Conservation (phyloP, 78 protist genomes). For the Protostelium mycophagum region DNA sequence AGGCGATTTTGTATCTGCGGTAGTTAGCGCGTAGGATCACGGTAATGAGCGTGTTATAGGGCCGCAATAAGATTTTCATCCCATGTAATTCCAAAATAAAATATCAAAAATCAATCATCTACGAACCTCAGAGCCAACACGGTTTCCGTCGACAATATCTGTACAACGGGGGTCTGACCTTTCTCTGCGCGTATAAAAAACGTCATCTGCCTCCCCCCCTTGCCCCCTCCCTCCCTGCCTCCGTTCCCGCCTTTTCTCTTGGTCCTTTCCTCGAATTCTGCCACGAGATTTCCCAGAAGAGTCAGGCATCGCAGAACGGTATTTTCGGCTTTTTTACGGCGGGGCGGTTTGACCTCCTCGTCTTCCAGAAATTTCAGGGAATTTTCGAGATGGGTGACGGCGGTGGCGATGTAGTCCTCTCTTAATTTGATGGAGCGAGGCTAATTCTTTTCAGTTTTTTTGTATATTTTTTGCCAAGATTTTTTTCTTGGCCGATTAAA, state of each 20-base stretch:
- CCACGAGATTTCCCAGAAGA: background rate
- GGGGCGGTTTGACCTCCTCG: background rate
- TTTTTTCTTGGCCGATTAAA: too few relatives aligned
- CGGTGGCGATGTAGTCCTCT: background rate
- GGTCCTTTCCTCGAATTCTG: background rate
- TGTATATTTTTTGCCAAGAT: background rate
- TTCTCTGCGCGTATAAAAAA: background rate
- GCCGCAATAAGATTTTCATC: too few relatives aligned
- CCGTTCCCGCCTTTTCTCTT: too few relatives aligned
- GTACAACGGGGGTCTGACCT: background rate
- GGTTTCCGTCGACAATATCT: background rate
- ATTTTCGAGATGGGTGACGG: background rate
- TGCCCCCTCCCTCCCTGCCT: background rate
- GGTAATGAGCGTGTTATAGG: too few relatives aligned
- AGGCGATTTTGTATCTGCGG: background rate
- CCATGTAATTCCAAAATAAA: too few relatives aligned
- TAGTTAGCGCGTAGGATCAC: too few relatives aligned
- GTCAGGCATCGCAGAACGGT: background rate
- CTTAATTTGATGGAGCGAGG: background rate
- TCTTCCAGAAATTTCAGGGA: background rate
- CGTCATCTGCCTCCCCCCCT: background rate
- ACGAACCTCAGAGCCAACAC: background rate
- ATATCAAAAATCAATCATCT: background rate
- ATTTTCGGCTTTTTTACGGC: background rate
- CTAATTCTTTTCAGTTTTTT: background rate